phyloP scores from a whole-genome alignment of 805 yeast species.

The Starmerella stellata region DNA sequence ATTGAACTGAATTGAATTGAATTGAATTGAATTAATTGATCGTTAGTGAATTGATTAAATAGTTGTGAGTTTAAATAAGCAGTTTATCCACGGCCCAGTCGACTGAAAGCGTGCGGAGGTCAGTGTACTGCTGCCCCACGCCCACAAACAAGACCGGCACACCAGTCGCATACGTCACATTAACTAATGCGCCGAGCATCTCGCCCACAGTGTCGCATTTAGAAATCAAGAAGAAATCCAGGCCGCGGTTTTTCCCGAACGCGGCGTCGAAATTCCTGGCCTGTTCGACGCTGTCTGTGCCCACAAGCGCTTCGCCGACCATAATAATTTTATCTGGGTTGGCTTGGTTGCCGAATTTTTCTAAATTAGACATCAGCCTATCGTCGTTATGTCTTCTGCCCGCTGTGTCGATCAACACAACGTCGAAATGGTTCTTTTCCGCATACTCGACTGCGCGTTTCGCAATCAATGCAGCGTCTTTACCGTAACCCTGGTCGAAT shows the following conservation, averaged over 20 bases:
- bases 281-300: constrained; percentile 91
- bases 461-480: constrained; percentile 91
- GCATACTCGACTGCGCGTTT: constrained; percentile 77
- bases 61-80: constrained; percentile 40
- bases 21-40: too few relatives aligned
- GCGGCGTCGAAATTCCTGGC: constrained; percentile 86
- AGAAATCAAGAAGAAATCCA: constrained; percentile 82
- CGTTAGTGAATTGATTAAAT: too few relatives aligned
- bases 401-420: constrained; percentile 89
- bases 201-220: constrained; percentile 97
- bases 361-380: constrained; percentile 84
- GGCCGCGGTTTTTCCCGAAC: constrained; percentile 60
- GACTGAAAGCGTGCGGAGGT: constrained; percentile 72
- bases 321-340: constrained; percentile 89
- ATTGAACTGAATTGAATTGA: too few relatives aligned
- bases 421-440: constrained; percentile 48
- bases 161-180: constrained; percentile 90
- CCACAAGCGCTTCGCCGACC: constrained; percentile 97
- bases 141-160: constrained; percentile 93
- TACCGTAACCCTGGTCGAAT: constrained; percentile 91
- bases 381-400: constrained; percentile 94
- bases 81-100: constrained; percentile 81
- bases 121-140: constrained; percentile 93
- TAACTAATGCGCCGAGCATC: constrained; percentile 88
- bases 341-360: constrained; percentile 88